A percentile compares a stretch with the other conserved stretches of the same genome.
These are phyloP conservation scores for Tephrocybe sp. DNA, from an alignment of 768 basidiomycete species.

Conservation along the genomic window DNA sequence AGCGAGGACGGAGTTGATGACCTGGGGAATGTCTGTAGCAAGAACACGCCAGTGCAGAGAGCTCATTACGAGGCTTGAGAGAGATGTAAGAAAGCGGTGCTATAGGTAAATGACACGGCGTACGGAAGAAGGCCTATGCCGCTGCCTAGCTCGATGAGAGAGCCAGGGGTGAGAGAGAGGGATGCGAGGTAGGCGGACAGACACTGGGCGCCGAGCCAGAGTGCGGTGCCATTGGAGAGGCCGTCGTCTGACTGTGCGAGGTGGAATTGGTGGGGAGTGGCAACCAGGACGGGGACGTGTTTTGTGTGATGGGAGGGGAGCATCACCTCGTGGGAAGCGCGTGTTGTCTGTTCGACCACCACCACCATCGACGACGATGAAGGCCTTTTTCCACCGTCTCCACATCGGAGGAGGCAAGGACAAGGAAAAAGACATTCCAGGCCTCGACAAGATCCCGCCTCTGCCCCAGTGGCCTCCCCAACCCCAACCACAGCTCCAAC, in stretches of 20 bases:
- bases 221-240: constrained; percentile 71
- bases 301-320: constrained; percentile 71
- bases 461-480: constrained; percentile 67
- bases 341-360: constrained; percentile 1
- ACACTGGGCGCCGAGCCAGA: constrained; percentile 83
- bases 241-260: constrained; percentile 63
- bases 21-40: constrained; percentile 68
- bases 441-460: constrained; percentile 65
- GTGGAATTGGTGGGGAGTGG: constrained; percentile 35
- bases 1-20: constrained; percentile 60
- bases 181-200: constrained; percentile 59
- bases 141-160: constrained; percentile 75
- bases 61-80: constrained; percentile 54
- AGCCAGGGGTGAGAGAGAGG: constrained; percentile 27
- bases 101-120: constrained; percentile 21
- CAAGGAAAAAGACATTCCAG: constrained; percentile 53
- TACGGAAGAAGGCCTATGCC: constrained; percentile 80
- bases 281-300: constrained; percentile 48
- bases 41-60: constrained; percentile 74
- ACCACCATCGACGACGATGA: constrained; percentile 50
- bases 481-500: constrained; percentile 22
- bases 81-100: constrained; percentile 2
- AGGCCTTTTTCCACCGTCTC: constrained; percentile 78
- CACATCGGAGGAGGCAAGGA: constrained; percentile 68
- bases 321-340: constrained; percentile 6